These are phyloP conservation scores for Xylogone sp. DNA, from an alignment of 2,329 filamentous ascomycete genomes.

Conservation along the genomic window DNA sequence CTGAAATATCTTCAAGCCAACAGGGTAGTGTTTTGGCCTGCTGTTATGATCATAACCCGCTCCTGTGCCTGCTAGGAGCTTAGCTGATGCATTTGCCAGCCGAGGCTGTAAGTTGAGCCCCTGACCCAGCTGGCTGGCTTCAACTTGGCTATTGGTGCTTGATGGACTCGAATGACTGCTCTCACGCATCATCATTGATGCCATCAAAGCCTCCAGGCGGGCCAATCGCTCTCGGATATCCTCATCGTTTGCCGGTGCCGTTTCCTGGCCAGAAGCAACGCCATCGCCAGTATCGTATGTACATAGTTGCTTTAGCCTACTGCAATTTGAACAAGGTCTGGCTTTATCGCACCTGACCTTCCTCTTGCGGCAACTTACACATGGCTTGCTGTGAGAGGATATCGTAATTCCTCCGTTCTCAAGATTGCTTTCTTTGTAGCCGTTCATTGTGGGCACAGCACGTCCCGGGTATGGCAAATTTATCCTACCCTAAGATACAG, in stretches of 20 bases:
- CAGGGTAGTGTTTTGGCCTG: neutral
- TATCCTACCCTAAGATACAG: no score
- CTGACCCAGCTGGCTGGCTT: neutral
- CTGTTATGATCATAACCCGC: neutral
- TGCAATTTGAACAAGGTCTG: constrained; percentile 67
- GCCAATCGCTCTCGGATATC: constrained; percentile 16
- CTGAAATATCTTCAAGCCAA: constrained; percentile 17
- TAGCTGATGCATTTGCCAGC: neutral
- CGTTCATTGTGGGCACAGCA: neutral
- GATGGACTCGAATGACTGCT: neutral
- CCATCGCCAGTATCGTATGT: constrained; percentile 54
- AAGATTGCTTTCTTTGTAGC: neutral
- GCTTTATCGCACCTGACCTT: constrained; percentile 72
- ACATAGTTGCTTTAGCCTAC: constrained; percentile 59
- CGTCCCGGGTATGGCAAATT: no score
- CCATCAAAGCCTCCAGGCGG: constrained; percentile 17
- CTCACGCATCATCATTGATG: constrained; percentile 10
- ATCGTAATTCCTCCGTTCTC: neutral
- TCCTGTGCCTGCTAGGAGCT: neutral
- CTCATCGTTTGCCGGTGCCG: constrained; percentile 2
- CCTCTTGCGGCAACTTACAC: constrained; percentile 28
- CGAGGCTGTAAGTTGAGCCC: neutral
- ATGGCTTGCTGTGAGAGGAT: constrained; percentile 36
- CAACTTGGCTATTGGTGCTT: neutral
- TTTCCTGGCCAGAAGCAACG: constrained; percentile 24